Evolutionary conservation across 2,329 filamentous ascomycete genomes (phyloP), one percentile per base, ranked within the genome.

Genomic region (Penicillium sp.): DNA sequence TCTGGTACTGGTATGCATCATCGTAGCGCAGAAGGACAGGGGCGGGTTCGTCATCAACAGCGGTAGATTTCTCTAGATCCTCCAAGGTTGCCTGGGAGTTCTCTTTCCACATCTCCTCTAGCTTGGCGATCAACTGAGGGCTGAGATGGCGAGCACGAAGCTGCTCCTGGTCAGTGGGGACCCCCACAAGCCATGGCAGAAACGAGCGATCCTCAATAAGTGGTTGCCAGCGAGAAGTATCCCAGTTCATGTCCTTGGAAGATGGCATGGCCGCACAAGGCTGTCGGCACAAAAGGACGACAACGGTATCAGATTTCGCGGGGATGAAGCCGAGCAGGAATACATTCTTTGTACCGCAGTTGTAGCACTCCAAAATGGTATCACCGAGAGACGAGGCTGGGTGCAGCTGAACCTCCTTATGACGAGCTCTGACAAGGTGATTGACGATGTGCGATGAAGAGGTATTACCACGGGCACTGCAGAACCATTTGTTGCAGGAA

Each of bases 211-310:
- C 95, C 75, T 97, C 93, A 63, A 99, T 98, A 57, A 99, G 82
- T 13, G 95, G 95, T 73, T 98, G 93, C 95, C 95, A 99, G 71
- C 93, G 87, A 26, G 93, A 96, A 6, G 93, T 96, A 74, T 99
- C 95, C 95, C 95, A 99, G 74, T 95, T 99, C 93, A 99, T 98
- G 70, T 99, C 95, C 77, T 99, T 99, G 63, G 91, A 93, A 33
- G 95, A 98, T 1, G 93, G 90, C 78, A 90, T 93, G 27, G 95
- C 89, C 33, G 93, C 95, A 75, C 95, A 99, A 47, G 95, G 95
- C 76, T 98, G 95, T 59, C 95, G 92, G 75, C 95, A 99, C 37
- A 99, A 84, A 45, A 99, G 86, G 24, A 99, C 95, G 8, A 99
- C 96, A 27, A 99, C 95, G 0, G 95, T 97, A 70, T 99, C 96